These are phyloP conservation scores for Myxozyma neglecta DNA, from an alignment of 805 yeast genomes.

Conservation along the genomic window DNA sequence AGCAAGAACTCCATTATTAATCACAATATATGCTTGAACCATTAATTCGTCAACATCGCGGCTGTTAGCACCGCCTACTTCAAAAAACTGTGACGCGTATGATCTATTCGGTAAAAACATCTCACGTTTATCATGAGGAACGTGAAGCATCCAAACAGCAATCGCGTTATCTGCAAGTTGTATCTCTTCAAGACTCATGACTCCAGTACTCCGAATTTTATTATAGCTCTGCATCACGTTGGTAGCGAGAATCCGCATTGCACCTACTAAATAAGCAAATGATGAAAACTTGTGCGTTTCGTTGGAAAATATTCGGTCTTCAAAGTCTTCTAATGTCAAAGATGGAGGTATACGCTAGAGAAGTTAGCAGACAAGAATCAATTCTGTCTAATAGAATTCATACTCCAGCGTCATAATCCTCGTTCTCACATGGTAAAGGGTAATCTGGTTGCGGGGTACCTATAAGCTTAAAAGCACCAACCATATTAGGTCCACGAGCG, in stretches of 20 bases:
- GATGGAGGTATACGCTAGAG: slow-evolving; percentile 9
- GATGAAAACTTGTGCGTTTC: slow-evolving; percentile 13
- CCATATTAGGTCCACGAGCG: background rate
- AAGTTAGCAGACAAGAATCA: background rate
- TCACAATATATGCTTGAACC: slow-evolving; percentile 11
- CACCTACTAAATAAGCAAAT: slow-evolving; percentile 15
- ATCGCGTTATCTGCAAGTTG: slow-evolving; percentile 8
- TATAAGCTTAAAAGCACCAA: background rate
- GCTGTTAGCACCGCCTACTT: background rate
- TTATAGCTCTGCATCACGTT: background rate
- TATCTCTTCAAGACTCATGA: background rate
- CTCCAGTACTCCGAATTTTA: background rate
- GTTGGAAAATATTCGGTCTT: slow-evolving; percentile 6
- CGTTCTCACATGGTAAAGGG: slow-evolving; percentile 20
- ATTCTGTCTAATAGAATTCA: background rate
- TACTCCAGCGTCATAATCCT: slow-evolving; percentile 15
- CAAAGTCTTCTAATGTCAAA: slow-evolving; percentile 8
- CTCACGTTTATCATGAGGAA: slow-evolving; percentile 13
- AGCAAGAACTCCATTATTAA: slow-evolving; percentile 9
- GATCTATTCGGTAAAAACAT: slow-evolving; percentile 1
- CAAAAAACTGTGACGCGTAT: background rate
- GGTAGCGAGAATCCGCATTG: slow-evolving; percentile 6
- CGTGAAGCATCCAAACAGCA: slow-evolving; percentile 14
- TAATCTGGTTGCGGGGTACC: background rate
- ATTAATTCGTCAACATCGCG: slow-evolving; percentile 21